Base-by-base conservation (phyloP, 331 rosid genomes). In the Phaseolus coccineus region DNA sequence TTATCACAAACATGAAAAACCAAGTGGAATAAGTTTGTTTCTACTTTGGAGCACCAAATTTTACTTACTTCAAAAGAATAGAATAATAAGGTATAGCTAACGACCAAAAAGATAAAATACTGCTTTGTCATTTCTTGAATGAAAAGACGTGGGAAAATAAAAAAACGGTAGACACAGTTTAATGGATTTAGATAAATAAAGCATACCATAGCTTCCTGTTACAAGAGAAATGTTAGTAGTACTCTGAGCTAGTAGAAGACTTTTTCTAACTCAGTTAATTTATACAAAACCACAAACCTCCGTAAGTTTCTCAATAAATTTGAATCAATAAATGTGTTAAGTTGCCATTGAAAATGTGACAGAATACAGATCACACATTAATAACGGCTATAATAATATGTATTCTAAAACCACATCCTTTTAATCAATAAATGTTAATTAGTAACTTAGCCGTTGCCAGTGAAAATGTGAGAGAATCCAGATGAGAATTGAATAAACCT, bases 61-160 rank as follows among this genome's bases (percentile, higher is more conserved):
- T 16, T 55, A 12, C 77, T 22, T 70, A 1, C 13, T 63, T 74
- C 28, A 74, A 71, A 78, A 78, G 44, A 71, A 70, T 51, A 31
- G 63, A 69, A 77, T 64, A 74, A 71, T 72, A 33, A 22, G 53
- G 13, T 39, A 52, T 48, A 71, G 82, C 28, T 66, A 76, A 80
- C 71, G 82, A 68, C 68, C 25, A 75, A 52, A 70, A 65, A 69
- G 79, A 81, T 68, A 40, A 72, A 72, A 80, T 25, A 46, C 6
- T 28, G 62, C n/a, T 65, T 75, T 77, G 85, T 44, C 83, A 67
- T 72, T 37, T 67, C 55, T 73, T 80, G 44, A 77, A 19, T 9
- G 33, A 46, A 31, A 72, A 53, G 69, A 76, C 61, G 51, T 0
- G 16, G 30, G 52, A 24, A 71, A 71, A 24, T 46, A 56, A 15